Base-by-base conservation (phyloP, 176 grass and related monocot genomes). In the Carex parvula region DNA sequence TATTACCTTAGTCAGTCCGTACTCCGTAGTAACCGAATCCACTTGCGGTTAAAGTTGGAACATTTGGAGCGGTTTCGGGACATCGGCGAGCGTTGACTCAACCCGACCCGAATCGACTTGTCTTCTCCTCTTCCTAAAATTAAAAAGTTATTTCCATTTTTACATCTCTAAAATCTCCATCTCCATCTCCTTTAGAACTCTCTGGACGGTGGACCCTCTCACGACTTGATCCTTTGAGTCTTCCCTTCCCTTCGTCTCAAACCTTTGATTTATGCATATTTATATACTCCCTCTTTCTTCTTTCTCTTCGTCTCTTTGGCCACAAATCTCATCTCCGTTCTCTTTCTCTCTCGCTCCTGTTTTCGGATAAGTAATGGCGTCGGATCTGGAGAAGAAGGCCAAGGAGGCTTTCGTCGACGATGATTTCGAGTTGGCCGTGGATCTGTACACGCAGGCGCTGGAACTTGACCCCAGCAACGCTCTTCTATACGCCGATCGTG, bases 341-440 rank as follows among this genome's bases (percentile, higher is more conserved):
- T 84, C 29, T 44, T 18, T 64, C 29, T 65, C 33, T 83, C 60
- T 81, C 15, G 32, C 29, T 37, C 20, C 41, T 22, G 9, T 26
- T 82, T 32, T 18, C 17, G 16, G 62, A 32, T 3, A 1, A 18
- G 83, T 68, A 83, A 64, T 87, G 88, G 29, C 88, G 77, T 62
- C 55, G 13, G 89, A 91, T 85, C 84, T 91, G 86, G 89, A 84
- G 89, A 46, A 72, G 79, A 84, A 88, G 86, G 89, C 84, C 0
- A 86, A 64, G 54, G 86, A 88, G 62, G 89, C 89, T 20, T 91
- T 88, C 39, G 4, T 91, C 13, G 89, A 91, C 63, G 89, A 88
- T 57, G 70, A 91, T 52, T 91, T 91, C 56, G 83, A 71, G 61
- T 69, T 88, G 21, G 89, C 89, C 16, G 84, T 79, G 14, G 80